phyloP scores from a whole-genome alignment of 345 rosid species.

The Linum usitatissimum region DNA sequence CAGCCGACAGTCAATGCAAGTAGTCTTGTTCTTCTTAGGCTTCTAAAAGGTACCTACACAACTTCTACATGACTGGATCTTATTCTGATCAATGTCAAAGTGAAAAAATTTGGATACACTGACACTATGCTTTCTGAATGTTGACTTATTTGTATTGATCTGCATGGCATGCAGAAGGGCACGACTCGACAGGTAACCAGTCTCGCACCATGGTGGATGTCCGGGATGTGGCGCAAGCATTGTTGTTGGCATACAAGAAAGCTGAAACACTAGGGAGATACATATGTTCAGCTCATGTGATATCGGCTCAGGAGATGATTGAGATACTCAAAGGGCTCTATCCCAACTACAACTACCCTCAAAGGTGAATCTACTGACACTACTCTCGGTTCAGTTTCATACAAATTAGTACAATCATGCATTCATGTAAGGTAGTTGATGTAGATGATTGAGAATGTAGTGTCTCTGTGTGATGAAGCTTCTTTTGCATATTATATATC shows the following conservation, averaged over 20 bases:
- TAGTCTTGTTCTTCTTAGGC: neutral
- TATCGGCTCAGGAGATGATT: neutral
- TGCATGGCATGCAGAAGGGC: slow-evolving; percentile 26
- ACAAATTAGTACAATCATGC: too few relatives aligned
- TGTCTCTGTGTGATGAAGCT: too few relatives aligned
- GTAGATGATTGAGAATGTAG: too few relatives aligned
- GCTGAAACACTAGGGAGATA: slow-evolving; percentile 23
- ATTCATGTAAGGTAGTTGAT: too few relatives aligned
- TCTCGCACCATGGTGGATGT: slow-evolving; percentile 21
- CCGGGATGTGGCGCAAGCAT: slow-evolving; percentile 26
- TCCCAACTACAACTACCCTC: slow-evolving; percentile 1
- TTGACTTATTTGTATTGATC: neutral
- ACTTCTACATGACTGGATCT: too few relatives aligned
- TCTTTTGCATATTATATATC: too few relatives aligned
- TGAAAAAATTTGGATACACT: too few relatives aligned
- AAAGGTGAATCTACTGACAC: neutral
- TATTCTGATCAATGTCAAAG: too few relatives aligned
- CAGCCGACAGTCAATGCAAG: neutral
- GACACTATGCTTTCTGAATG: neutral
- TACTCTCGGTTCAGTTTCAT: neutral
- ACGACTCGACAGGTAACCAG: slow-evolving; percentile 29
- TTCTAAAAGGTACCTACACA: neutral
- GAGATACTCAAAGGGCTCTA: neutral
- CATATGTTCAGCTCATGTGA: slow-evolving; percentile 1
- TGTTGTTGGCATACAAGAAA: neutral